A percentile compares a stretch with the other conserved stretches of the same genome.
These are phyloP conservation scores for Entomortierella parvispora DNA, from an alignment of 192 early-diverging fungal genomes.

Conservation along the genomic window DNA sequence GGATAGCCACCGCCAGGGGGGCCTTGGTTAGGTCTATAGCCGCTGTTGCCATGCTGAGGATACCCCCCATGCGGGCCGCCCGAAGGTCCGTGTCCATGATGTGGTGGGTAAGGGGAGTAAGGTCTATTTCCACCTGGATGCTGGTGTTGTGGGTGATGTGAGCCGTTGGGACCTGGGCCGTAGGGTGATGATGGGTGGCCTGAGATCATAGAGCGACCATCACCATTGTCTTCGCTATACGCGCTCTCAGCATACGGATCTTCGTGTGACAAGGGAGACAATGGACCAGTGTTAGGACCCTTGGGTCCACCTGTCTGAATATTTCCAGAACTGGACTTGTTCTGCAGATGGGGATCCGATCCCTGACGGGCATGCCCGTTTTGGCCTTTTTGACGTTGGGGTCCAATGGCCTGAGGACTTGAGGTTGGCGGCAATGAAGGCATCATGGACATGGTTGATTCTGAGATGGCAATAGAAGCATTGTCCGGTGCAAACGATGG, in stretches of 20 bases:
- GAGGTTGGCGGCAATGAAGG: slow-evolving; percentile 23
- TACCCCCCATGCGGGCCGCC: slow-evolving; percentile 1
- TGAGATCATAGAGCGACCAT: slow-evolving; percentile 7
- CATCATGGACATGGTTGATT: slow-evolving; percentile 48
- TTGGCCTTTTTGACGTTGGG: not conserved
- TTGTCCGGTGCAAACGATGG: slow-evolving; percentile 17
- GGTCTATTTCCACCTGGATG: not conserved
- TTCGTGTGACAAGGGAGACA: slow-evolving; percentile 15
- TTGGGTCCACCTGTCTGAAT: not conserved
- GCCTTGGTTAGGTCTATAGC: not conserved
- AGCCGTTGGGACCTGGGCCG: not conserved
- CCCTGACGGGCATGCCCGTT: not conserved
- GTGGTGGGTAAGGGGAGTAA: slow-evolving; percentile 3
- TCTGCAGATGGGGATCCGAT: not conserved
- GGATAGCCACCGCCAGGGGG: too few relatives aligned
- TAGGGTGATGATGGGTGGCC: not conserved
- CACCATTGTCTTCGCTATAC: slow-evolving; percentile 25
- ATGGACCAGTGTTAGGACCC: slow-evolving; percentile 6
- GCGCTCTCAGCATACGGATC: slow-evolving; percentile 41
- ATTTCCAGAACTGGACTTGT: not conserved
- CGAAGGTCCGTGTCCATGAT: not conserved
- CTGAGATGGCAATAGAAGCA: slow-evolving; percentile 37
- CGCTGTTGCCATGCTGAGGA: not conserved
- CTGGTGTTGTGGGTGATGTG: not conserved
- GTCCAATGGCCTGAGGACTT: slow-evolving; percentile 17